These are phyloP conservation scores for Rhododendron molle DNA, from an alignment of 148 eudicot genomes.

Conservation along the genomic window DNA sequence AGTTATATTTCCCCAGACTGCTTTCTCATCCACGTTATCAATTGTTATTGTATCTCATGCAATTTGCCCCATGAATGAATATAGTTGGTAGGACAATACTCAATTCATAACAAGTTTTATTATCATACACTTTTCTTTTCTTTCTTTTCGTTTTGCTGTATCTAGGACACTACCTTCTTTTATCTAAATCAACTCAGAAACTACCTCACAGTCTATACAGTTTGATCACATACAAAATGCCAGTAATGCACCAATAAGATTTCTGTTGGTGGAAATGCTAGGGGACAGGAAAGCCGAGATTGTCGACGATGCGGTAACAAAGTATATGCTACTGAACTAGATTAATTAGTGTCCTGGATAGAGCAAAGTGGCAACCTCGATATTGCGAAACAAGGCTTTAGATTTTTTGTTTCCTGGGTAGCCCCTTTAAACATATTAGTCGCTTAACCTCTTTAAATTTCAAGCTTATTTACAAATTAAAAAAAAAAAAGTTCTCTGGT, in stretches of 20 bases:
- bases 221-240: background rate
- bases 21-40: background rate
- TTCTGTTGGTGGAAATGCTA: background rate
- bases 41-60: background rate
- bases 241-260: background rate
- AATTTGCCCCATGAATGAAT: no score
- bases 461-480: background rate
- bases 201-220: background rate
- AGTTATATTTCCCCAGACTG: background rate
- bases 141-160: background rate
- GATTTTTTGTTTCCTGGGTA: background rate
- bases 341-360: background rate
- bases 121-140: background rate
- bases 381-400: background rate
- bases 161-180: background rate
- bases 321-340: background rate
- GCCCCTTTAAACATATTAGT: background rate
- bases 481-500: background rate
- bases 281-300: background rate
- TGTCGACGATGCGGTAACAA: background rate
- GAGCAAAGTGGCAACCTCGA: background rate
- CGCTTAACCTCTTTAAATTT: background rate
- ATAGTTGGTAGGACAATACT: background rate
- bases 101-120: background rate
- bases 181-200: background rate